phyloP scores from a whole-genome alignment of 2,329 filamentous ascomycete genomes.

The Drechslerella stenobrocha region DNA sequence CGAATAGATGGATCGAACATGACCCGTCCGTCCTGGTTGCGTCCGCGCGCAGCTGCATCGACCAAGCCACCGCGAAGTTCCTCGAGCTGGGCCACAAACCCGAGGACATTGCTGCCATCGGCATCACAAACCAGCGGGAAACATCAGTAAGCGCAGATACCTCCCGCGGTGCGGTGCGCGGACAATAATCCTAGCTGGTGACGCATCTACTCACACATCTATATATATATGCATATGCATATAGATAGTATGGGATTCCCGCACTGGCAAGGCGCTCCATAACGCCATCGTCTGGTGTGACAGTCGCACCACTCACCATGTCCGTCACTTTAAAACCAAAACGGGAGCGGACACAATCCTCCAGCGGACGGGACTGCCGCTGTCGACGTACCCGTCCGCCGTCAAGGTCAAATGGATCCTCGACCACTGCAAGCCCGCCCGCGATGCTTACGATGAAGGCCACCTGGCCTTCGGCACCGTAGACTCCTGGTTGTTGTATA shows the following conservation, averaged over 20 bases:
- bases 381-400: conserved; percentile 85
- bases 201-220: too few relatives aligned
- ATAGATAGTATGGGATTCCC: conserved; percentile 73
- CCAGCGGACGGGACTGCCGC: conserved; percentile 74
- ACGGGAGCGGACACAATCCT: conserved; percentile 70
- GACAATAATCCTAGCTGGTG: too few relatives aligned
- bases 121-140: conserved; percentile 89
- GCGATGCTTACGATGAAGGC: conserved; percentile 67
- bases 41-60: conserved; percentile 78
- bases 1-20: conserved; percentile 80
- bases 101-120: conserved; percentile 73
- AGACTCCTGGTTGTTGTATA: conserved; percentile 84
- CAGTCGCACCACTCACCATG: conserved; percentile 74
- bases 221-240: not conserved
- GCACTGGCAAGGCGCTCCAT: conserved; percentile 76
- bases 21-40: conserved; percentile 75
- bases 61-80: conserved; percentile 73
- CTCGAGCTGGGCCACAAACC: conserved; percentile 68
- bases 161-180: too few relatives aligned
- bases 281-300: conserved; percentile 92
- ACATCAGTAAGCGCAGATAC: conserved; percentile 65
- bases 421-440: conserved; percentile 70
- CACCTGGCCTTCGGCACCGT: conserved; percentile 82
- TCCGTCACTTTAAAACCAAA: conserved; percentile 72
- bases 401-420: conserved; percentile 85